Evolutionary conservation across 257 asterid genomes (phyloP), one percentile per base, ranked within the genome.

Genomic region (Euphrasia confusa): DNA sequence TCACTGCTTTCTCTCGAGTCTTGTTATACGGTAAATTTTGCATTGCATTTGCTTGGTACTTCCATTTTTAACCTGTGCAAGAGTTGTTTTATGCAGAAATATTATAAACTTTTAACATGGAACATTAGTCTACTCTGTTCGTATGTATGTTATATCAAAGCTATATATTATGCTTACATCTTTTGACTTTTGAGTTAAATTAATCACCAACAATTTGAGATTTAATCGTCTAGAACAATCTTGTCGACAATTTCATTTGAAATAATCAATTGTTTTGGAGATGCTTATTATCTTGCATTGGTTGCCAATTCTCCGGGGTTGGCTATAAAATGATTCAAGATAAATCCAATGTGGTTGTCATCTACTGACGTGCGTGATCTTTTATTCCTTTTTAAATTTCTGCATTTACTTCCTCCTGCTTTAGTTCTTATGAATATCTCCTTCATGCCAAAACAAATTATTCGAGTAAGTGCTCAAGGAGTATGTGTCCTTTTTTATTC

Each of bases 1-100:
- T 89, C 72, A 81, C 72, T 8, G 72, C 87, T 57, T 77, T 89
- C 58, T 83, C 95, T 58, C 78, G 82, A 75, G 80, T 84, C 64
- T 66, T 92, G 71, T 75, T 89, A 72, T 64, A 77, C 71, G 99
- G 98, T 84, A 79, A 79, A 5, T 26, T 47, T 64, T 53, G 33
- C 10, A 15, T 55, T 30, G 5, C 4, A 0, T 30, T 30, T 30
- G 33, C 33, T 30, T 30, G 5, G 33, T 5, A 30, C 4, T 30
- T 30, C 5, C 33, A 30, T 30, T 30, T 30, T 30, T 12, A 12
- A 12, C 39, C 4, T 8, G 26, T 57, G 26, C 66, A 13, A 49
- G 12, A 63, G 17, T 28, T 32, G 24, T 68, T 73, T 8, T 9
- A 14, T 63, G 13, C 35, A 15, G 65, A 69, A 39, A 18, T 44